Percentiles rank a stretch among this genome's conserved stretches.
These are phyloP conservation scores for Trichomonas tenax DNA, from an alignment of 208 protist genomes.

Conservation along the genomic window DNA sequence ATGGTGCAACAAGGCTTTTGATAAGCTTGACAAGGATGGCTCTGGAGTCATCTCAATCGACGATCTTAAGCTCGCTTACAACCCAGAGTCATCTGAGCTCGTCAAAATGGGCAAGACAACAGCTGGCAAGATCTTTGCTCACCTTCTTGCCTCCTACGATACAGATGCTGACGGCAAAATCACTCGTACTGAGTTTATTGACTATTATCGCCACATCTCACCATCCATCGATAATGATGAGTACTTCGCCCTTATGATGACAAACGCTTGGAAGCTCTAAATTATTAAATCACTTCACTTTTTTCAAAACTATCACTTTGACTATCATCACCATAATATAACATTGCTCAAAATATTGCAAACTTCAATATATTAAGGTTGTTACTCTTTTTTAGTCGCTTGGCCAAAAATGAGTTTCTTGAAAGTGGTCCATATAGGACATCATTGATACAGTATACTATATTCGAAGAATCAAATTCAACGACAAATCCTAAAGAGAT, in stretches of 20 bases:
- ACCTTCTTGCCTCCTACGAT: not conserved
- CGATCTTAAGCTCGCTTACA: not conserved
- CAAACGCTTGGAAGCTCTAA: slow-evolving; percentile 11
- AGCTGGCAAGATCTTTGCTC: not conserved
- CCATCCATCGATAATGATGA: slow-evolving; percentile 11
- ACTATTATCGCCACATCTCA: not conserved
- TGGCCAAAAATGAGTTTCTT: too few species aligned
- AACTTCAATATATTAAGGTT: too few species aligned
- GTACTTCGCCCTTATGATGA: not conserved
- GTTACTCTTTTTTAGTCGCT: too few species aligned
- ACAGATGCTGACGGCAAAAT: not conserved
- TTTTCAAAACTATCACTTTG: too few species aligned
- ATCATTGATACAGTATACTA: too few species aligned
- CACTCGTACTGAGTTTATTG: not conserved
- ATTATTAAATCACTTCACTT: not conserved
- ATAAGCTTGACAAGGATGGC: not conserved
- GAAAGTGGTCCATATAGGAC: too few species aligned
- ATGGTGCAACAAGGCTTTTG: not conserved
- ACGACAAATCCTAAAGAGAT: too few species aligned
- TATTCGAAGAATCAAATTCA: too few species aligned
- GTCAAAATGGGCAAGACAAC: slow-evolving; percentile 10
- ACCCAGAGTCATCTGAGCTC: not conserved
- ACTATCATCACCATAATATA: too few species aligned
- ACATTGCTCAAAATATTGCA: too few species aligned
- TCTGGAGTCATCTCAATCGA: not conserved